These are phyloP conservation scores for Cryphonectria radicalis DNA, from an alignment of 2,329 filamentous ascomycete species.

Conservation along the genomic window DNA sequence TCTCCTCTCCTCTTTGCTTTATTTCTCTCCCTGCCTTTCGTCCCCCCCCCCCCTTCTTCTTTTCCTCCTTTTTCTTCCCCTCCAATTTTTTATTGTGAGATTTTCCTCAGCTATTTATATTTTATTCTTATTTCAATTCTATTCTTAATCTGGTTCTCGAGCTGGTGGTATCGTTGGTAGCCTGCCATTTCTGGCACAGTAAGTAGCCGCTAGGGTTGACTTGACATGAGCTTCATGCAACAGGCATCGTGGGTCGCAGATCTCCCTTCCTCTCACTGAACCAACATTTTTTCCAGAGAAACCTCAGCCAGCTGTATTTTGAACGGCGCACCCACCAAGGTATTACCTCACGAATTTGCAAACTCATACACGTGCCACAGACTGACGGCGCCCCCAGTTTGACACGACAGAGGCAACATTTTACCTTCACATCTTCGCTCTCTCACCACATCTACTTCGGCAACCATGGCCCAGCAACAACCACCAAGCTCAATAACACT, in stretches of 20 bases:
- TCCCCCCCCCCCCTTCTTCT: no score
- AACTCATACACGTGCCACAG: background rate
- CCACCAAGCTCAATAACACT: conserved; percentile 41
- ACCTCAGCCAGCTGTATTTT: background rate
- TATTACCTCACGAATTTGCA: background rate
- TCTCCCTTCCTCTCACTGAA: background rate
- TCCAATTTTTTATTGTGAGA: background rate
- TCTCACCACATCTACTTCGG: background rate
- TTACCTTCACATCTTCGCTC: background rate
- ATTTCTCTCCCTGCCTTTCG: background rate
- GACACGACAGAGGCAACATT: background rate
- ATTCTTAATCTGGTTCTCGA: background rate
- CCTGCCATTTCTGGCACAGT: background rate
- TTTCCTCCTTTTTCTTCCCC: background rate
- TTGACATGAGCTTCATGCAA: background rate
- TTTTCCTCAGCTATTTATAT: background rate
- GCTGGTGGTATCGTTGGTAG: background rate
- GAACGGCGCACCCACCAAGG: background rate
- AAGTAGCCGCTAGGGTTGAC: background rate
- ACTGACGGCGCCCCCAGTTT: background rate
- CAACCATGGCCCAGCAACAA: background rate
- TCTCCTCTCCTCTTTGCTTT: background rate
- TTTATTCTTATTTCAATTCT: background rate
- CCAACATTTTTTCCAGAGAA: background rate
- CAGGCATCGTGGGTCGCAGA: background rate